Conservation (phyloP, 2,329 filamentous ascomycete genomes). For the Gaeumannomyces sp. region DNA sequence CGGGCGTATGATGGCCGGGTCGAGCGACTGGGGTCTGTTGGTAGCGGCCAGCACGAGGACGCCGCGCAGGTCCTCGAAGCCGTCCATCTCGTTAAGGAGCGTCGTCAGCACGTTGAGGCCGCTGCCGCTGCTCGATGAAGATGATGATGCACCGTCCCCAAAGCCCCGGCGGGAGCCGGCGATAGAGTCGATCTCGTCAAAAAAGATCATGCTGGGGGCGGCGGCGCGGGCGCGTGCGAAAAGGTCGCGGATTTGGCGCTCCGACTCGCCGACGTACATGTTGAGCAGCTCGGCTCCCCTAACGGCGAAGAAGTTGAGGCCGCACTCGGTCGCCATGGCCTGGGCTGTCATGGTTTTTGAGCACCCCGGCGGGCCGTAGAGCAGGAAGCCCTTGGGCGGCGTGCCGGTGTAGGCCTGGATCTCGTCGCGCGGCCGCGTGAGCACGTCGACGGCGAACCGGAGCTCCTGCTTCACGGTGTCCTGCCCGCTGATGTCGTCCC, state of each 20-base stretch:
- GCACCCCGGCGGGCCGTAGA: conserved; percentile 91
- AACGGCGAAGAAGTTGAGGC: conserved; percentile 89
- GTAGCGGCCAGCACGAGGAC: conserved; percentile 88
- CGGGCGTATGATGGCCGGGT: conserved; percentile 77
- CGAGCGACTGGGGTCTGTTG: conserved; percentile 80
- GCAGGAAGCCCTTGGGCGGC: conserved; percentile 70
- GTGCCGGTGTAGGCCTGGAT: conserved; percentile 35
- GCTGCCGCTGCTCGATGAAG: conserved; percentile 23
- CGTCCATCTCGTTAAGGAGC: conserved; percentile 90
- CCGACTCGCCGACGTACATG: conserved; percentile 96
- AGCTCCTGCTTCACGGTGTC: conserved; percentile 63
- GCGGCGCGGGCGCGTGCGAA: conserved; percentile 83
- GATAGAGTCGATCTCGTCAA: conserved; percentile 92
- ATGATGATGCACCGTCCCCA: conserved; percentile 27
- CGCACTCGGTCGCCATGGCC: conserved; percentile 82
- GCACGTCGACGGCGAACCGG: conserved; percentile 40
- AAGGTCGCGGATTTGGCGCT: conserved; percentile 76
- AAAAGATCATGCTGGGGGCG: conserved; percentile 89
- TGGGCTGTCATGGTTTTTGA: conserved; percentile 92
- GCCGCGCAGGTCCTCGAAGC: conserved; percentile 76
- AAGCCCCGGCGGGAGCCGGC: conserved; percentile 47
- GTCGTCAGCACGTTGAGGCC: conserved; percentile 83
- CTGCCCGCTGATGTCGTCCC: conserved; percentile 85
- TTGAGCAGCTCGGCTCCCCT: conserved; percentile 91
- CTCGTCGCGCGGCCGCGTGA: conserved; percentile 23